These are phyloP conservation scores for Xylariaceae sp. DNA, from an alignment of 2,329 filamentous ascomycete species.

Conservation along the genomic window DNA sequence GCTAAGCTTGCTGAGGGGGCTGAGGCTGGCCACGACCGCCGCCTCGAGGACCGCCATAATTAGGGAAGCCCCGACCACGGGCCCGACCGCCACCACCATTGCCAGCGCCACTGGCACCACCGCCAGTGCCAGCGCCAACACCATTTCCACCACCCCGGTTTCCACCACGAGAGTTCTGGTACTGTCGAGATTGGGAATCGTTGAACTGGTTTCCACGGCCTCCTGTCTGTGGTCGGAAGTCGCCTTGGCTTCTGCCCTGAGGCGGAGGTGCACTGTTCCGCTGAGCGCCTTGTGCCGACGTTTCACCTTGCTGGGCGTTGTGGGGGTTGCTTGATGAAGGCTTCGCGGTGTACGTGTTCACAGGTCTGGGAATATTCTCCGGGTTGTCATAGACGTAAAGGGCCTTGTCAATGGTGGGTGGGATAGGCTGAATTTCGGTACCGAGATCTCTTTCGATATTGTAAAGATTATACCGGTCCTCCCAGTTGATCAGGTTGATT, in stretches of 20 bases:
- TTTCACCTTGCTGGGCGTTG: slow-evolving; percentile 27
- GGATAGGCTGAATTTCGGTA: slow-evolving; percentile 97
- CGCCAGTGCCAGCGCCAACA: neutral
- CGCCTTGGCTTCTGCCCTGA: slow-evolving; percentile 29
- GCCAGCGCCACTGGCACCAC: slow-evolving; percentile 27
- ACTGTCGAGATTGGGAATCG: slow-evolving; percentile 31
- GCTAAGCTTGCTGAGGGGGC: slow-evolving; percentile 29
- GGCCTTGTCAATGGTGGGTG: slow-evolving; percentile 89
- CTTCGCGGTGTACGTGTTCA: slow-evolving; percentile 43
- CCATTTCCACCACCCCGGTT: slow-evolving; percentile 20
- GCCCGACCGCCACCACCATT: slow-evolving; percentile 30
- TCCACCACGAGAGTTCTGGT: slow-evolving; percentile 29
- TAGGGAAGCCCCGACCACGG: slow-evolving; percentile 32
- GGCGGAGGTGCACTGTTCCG: slow-evolving; percentile 20
- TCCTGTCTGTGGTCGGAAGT: slow-evolving; percentile 23
- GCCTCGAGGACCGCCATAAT: slow-evolving; percentile 31
- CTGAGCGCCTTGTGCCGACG: slow-evolving; percentile 23
- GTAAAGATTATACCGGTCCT: slow-evolving; percentile 97
- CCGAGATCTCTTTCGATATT: slow-evolving; percentile 96
- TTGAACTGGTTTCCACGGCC: slow-evolving; percentile 29
- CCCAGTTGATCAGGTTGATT: slow-evolving; percentile 99
- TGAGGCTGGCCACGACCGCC: slow-evolving; percentile 31
- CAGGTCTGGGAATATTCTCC: slow-evolving; percentile 84
- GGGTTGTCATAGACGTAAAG: slow-evolving; percentile 97
- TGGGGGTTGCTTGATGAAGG: slow-evolving; percentile 22